A percentile compares a stretch with the other conserved stretches of the same genome.
Conservation (phyloP, 2,329 filamentous ascomycete genomes). For the Fusarium gaditjirri region DNA sequence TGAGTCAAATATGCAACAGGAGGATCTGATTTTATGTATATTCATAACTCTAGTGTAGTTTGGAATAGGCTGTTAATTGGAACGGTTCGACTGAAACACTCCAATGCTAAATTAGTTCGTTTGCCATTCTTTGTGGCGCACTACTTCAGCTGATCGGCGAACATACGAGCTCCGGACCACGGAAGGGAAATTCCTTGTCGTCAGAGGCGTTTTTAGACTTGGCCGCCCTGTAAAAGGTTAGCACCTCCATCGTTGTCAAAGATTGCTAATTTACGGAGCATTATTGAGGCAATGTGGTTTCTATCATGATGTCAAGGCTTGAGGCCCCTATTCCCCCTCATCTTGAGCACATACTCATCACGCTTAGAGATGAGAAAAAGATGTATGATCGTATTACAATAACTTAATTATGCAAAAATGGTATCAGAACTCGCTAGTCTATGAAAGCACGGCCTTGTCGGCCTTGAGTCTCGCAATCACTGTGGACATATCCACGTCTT, state of each 20-base stretch:
- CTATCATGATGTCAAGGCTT: background rate
- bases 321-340: background rate
- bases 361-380: background rate
- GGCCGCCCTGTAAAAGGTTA: background rate
- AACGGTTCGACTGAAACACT: background rate
- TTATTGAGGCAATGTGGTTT: background rate
- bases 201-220: background rate
- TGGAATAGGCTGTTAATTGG: background rate
- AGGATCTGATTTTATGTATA: background rate
- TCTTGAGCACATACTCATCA: background rate
- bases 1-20: background rate
- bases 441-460: constrained; percentile 27
- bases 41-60: background rate
- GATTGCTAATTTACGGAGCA: background rate
- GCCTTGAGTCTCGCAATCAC: constrained; percentile 23
- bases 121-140: background rate
- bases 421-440: constrained; percentile 15
- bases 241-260: too few species aligned
- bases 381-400: background rate
- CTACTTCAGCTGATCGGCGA: background rate
- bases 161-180: background rate
- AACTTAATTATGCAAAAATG: constrained; percentile 1
- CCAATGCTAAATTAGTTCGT: background rate
- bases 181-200: background rate
- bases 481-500: constrained; percentile 20